These are phyloP conservation scores for Thinopyrum elongatum DNA, from an alignment of 176 grass and related monocot genomes.

Conservation along the genomic window DNA sequence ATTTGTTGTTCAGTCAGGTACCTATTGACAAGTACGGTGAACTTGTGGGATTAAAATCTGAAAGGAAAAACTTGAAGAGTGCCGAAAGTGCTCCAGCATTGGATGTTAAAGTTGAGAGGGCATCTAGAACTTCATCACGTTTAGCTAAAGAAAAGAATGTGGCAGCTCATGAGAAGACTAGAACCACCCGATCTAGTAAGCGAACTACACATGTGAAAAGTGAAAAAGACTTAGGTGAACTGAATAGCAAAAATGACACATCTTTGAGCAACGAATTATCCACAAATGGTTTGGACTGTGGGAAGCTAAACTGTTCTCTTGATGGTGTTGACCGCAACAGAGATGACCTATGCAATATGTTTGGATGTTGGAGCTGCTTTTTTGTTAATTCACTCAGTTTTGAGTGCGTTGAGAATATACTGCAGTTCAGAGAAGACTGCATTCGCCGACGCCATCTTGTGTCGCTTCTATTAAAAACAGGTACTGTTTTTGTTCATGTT, in stretches of 20 bases:
- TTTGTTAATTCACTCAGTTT: constrained; percentile 42
- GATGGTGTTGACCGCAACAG: constrained; percentile 8
- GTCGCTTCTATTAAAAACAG: constrained; percentile 68
- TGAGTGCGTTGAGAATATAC: constrained; percentile 50
- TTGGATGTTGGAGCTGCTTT: constrained; percentile 71
- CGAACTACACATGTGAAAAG: not conserved
- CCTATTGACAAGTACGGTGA: not conserved
- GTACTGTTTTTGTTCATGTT: constrained; percentile 42
- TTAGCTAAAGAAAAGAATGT: constrained; percentile 35
- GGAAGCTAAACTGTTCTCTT: constrained; percentile 1
- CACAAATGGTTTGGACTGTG: constrained; percentile 10
- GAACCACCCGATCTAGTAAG: constrained; percentile 41
- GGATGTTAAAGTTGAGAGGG: constrained; percentile 34
- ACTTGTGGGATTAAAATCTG: constrained; percentile 3
- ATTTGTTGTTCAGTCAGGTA: constrained; percentile 28
- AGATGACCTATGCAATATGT: constrained; percentile 36
- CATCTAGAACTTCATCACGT: constrained; percentile 26
- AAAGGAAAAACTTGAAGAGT: not conserved
- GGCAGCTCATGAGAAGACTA: constrained; percentile 23
- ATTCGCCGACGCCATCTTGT: constrained; percentile 39
- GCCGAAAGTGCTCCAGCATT: constrained; percentile 24
- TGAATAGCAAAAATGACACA: constrained; percentile 10
- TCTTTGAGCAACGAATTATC: not conserved
- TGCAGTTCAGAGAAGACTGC: constrained; percentile 51
- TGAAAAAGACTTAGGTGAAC: constrained; percentile 29